Base-by-base conservation (phyloP, 2,329 filamentous ascomycete genomes). In the Dothideomycetes sp. region DNA sequence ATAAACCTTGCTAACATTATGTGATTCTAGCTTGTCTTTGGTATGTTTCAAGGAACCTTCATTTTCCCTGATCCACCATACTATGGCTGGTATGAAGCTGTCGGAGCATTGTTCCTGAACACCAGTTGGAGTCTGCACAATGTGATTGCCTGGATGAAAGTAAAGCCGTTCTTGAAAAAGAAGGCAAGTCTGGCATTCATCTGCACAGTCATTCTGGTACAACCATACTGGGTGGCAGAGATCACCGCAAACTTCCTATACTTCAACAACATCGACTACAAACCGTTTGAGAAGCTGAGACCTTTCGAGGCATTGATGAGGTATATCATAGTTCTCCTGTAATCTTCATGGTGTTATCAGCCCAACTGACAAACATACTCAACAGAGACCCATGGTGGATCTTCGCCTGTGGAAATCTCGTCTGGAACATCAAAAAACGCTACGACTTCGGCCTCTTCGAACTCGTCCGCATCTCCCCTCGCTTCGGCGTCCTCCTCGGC, bases 361-460 rank as follows among this genome's bases (percentile, higher is more conserved):
- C 11, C n/a, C 2, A 22, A 6, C 5, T 28, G 10, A 13, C n/a
- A 10, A n/a, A n/a, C 5, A 18, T 25, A 3, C 9, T 23, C 12
- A 9, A n/a, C 50, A 68, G 76, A 8, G 78, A 82, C 47, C 78
- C 78, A 0, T 82, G 78, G 78, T 82, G 78, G 78, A 69, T 82
- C 13, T 76, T 78, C 48, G 78, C 76, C 0, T 72, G 70, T 2
- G 50, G 69, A 45, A 73, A 66, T 16, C 62, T 82, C 3, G 73
- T 80, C 54, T 79, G 70, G 63, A 76, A 76, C 32, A 79, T 81
- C 53, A 76, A 74, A 44, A 68, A 64, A 19, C 68, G 74, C 30
- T 82, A 82, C 56, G 70, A 75, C 33, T 72, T 81, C 47, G 66
- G 67, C 2, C 57, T 75, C 22, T 51, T 66, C 31, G 74, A 80